A percentile compares a stretch with the other conserved stretches of the same genome.
Conservation (phyloP, 2,329 filamentous ascomycete genomes). For the Cryphonectria naterciae region DNA sequence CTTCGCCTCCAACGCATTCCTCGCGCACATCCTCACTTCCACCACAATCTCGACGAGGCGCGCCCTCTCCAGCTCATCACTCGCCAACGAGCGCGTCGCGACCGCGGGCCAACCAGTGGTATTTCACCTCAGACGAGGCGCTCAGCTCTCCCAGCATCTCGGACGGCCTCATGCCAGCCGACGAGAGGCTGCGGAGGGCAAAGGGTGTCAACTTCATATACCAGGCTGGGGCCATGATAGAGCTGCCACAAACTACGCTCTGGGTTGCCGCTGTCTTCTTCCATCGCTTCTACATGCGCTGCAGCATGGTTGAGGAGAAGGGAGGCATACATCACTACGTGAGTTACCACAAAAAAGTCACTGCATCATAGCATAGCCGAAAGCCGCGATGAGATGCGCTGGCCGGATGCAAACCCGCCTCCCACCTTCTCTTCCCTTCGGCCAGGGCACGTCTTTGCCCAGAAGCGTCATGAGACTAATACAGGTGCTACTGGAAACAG, state of each 20-base stretch:
- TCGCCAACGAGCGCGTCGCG: slow-evolving; percentile 43
- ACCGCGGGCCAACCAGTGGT: slow-evolving; percentile 71
- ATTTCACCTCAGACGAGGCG: slow-evolving; percentile 84
- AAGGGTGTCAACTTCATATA: slow-evolving; percentile 98
- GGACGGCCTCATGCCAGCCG: slow-evolving; percentile 75
- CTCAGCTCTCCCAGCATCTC: slow-evolving; percentile 80
- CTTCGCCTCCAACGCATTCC: slow-evolving; percentile 62
- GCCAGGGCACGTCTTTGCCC: no score
- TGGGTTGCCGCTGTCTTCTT: slow-evolving; percentile 94
- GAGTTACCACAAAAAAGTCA: slow-evolving; percentile 40
- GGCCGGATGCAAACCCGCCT: neutral
- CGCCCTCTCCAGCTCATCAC: slow-evolving; percentile 48
- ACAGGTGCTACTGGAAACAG: slow-evolving; percentile 42
- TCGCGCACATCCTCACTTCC: slow-evolving; percentile 60
- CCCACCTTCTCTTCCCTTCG: neutral
- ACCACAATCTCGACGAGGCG: slow-evolving; percentile 47
- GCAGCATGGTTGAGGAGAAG: slow-evolving; percentile 75
- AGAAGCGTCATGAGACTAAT: slow-evolving; percentile 5
- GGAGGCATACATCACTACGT: slow-evolving; percentile 89
- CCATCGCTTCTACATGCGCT: slow-evolving; percentile 93
- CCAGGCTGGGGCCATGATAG: slow-evolving; percentile 89
- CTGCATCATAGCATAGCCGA: neutral
- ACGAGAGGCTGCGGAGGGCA: slow-evolving; percentile 79
- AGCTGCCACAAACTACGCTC: slow-evolving; percentile 88
- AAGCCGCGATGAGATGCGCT: neutral